These are phyloP conservation scores for Drosera capensis DNA, from an alignment of 148 eudicot genomes.

Conservation along the genomic window DNA sequence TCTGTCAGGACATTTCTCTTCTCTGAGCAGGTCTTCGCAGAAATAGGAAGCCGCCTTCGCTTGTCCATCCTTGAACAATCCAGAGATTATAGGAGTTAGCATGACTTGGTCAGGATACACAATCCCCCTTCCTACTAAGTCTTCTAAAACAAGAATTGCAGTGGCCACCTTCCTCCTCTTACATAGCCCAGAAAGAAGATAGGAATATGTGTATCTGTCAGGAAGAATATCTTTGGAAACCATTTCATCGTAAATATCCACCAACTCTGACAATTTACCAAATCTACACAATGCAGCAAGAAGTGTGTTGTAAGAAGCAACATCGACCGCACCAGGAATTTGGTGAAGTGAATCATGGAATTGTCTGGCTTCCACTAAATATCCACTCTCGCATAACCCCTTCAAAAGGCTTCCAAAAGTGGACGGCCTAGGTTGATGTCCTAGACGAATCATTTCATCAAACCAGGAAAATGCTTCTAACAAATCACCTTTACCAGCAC, in stretches of 20 bases:
- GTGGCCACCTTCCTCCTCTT: constrained; percentile 38
- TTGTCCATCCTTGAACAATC: constrained; percentile 45
- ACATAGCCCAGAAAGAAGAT: constrained; percentile 55
- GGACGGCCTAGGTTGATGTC: constrained; percentile 41
- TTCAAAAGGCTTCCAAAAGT: constrained; percentile 63
- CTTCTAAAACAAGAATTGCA: constrained; percentile 41
- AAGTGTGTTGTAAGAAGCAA: constrained; percentile 51
- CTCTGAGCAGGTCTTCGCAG: constrained; percentile 39
- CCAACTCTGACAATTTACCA: constrained; percentile 37
- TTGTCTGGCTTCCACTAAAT: constrained; percentile 31
- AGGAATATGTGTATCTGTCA: constrained; percentile 42
- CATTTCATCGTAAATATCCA: constrained; percentile 50
- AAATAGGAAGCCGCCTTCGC: constrained; percentile 34
- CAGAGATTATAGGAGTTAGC: constrained; percentile 46
- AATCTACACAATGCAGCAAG: constrained; percentile 41
- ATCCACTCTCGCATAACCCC: constrained; percentile 51
- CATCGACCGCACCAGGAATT: constrained; percentile 40
- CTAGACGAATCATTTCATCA: constrained; percentile 46
- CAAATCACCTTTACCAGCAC: constrained; percentile 32
- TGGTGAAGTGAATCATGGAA: constrained; percentile 35
- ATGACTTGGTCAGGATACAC: constrained; percentile 30
- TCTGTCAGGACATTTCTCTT: constrained; percentile 30
- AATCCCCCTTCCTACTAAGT: constrained; percentile 20
- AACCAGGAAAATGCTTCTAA: constrained; percentile 44
- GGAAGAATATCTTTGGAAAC: constrained; percentile 35